Conservation (phyloP, 1,284 basidiomycete species). For the Anthracocystis walkeri region DNA sequence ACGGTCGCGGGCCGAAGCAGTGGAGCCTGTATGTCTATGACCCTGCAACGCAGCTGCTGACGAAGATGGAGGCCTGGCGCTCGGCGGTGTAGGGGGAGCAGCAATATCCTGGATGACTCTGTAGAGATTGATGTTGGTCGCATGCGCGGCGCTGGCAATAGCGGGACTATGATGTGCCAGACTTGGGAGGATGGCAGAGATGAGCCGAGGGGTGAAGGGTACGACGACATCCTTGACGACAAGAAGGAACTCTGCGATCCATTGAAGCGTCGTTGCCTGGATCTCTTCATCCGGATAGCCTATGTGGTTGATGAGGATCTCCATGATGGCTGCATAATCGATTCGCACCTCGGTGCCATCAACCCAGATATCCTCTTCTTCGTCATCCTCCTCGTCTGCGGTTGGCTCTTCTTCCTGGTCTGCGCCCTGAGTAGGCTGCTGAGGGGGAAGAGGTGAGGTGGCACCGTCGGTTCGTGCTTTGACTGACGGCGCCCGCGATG, state of each 20-base stretch:
- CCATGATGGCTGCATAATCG: slow-evolving; percentile 90
- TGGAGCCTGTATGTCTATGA: slow-evolving; percentile 19
- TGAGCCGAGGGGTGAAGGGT: slow-evolving; percentile 90
- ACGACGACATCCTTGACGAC: slow-evolving; percentile 92
- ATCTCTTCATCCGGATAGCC: slow-evolving; percentile 76
- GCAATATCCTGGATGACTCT: slow-evolving; percentile 87
- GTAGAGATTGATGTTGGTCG: slow-evolving; percentile 86
- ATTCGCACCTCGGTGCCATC: slow-evolving; percentile 93
- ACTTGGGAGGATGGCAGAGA: slow-evolving; percentile 91
- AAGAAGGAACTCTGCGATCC: slow-evolving; percentile 90
- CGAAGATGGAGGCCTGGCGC: slow-evolving; percentile 58
- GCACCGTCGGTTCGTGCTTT: slow-evolving; percentile 23
- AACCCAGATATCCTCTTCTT: slow-evolving; percentile 77
- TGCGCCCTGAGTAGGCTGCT: neutral
- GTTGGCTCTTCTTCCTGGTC: slow-evolving; percentile 9
- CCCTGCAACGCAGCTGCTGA: slow-evolving; percentile 70
- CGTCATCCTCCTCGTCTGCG: slow-evolving; percentile 67
- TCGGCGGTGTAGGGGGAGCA: slow-evolving; percentile 75
- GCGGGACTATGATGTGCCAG: slow-evolving; percentile 89
- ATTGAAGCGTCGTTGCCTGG: slow-evolving; percentile 76
- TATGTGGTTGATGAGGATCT: slow-evolving; percentile 91
- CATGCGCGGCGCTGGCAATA: slow-evolving; percentile 87
- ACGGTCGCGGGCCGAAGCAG: slow-evolving; percentile 28
- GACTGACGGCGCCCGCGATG: slow-evolving; percentile 4
- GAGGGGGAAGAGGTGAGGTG: slow-evolving; percentile 24